A percentile compares a stretch with the other conserved stretches of the same genome.
phyloP scores from a whole-genome alignment of 2,329 filamentous ascomycete genomes.

The Chalaropsis thielavioides region DNA sequence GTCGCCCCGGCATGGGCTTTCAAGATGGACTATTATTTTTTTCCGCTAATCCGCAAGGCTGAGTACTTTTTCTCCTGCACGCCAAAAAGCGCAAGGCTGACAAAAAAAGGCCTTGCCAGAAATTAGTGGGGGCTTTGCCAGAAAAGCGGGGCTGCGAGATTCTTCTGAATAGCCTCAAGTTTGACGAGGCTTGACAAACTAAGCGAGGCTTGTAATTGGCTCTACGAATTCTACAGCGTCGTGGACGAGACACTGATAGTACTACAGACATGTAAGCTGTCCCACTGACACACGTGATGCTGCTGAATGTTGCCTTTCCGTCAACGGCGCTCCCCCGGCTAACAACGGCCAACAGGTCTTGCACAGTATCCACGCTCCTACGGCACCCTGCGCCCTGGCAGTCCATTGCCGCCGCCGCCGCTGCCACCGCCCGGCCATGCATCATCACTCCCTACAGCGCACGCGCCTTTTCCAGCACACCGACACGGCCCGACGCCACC shows the following conservation, averaged over 20 bases:
- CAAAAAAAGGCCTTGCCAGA: neutral
- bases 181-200: neutral
- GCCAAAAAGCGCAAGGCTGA: constrained; percentile 9
- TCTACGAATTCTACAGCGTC: neutral
- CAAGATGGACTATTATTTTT: neutral
- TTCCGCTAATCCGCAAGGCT: constrained; percentile 12
- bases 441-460: neutral
- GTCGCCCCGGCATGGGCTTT: neutral
- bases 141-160: constrained; percentile 10
- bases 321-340: neutral
- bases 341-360: constrained; percentile 4
- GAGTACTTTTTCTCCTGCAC: neutral
- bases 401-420: neutral
- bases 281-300: neutral
- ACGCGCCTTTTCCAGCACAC: constrained; percentile 13
- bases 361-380: constrained; percentile 9
- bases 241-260: neutral
- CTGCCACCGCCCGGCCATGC: neutral
- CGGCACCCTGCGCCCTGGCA: constrained; percentile 1
- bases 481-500: neutral
- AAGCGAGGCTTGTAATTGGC: neutral
- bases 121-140: neutral
- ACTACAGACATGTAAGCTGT: neutral
- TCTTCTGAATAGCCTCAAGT: constrained; percentile 11
- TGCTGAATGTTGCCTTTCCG: neutral